These are phyloP conservation scores for Populus tremula DNA, from an alignment of 345 rosid genomes.

Conservation along the genomic window DNA sequence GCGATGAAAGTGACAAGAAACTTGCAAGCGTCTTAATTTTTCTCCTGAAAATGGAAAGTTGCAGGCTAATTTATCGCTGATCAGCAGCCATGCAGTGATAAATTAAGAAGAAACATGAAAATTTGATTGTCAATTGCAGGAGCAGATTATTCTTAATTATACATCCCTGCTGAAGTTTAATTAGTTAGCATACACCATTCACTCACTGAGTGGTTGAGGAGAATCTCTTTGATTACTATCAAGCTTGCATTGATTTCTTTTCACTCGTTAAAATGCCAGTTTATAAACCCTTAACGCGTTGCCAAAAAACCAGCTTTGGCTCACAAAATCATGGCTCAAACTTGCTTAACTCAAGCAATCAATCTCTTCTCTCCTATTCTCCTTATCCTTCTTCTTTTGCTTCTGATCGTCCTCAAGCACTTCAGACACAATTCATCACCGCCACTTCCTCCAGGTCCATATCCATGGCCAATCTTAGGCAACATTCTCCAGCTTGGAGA, in stretches of 20 bases:
- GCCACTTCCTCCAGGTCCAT: constrained; percentile 39
- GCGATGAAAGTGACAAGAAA: neutral
- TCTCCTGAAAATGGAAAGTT: neutral
- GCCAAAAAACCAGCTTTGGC: constrained; percentile 1
- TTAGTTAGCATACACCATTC: constrained; percentile 4
- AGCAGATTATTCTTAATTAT: neutral
- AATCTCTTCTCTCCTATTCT: constrained; percentile 16
- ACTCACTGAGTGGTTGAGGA: neutral
- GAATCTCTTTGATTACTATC: neutral
- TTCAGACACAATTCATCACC: constrained; percentile 2
- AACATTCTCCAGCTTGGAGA: constrained; percentile 33
- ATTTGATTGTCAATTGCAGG: no score
- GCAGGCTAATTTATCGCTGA: neutral
- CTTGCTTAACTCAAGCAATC: neutral
- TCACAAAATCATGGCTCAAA: constrained; percentile 3
- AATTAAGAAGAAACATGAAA: no score
- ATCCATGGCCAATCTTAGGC: constrained; percentile 36
- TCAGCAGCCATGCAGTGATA: neutral
- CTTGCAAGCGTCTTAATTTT: neutral
- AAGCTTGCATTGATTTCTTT: neutral
- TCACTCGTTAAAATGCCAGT: neutral
- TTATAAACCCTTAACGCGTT: neutral
- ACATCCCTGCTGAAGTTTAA: neutral
- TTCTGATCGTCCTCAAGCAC: constrained; percentile 18
- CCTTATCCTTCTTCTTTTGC: constrained; percentile 16